A percentile compares a stretch with the other conserved stretches of the same genome.
These are phyloP conservation scores for Sporothrix humicola DNA, from an alignment of 2,329 filamentous ascomycete genomes.

Conservation along the genomic window DNA sequence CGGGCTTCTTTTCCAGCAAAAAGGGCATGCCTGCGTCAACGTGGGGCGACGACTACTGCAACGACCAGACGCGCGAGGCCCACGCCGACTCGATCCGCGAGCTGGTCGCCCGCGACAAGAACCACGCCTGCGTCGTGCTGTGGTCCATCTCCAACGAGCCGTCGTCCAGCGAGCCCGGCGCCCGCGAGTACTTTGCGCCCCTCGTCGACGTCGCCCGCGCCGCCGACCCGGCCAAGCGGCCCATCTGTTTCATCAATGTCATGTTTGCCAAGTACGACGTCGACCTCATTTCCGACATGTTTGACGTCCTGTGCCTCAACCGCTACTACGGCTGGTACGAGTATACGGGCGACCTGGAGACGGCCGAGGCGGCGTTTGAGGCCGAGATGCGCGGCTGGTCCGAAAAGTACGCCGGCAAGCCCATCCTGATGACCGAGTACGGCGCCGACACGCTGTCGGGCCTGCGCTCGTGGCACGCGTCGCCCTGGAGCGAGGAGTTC, in stretches of 20 bases:
- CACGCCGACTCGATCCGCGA: neutral
- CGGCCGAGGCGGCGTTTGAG: neutral
- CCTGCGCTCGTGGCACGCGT: neutral
- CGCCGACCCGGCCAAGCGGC: slow-evolving; percentile 4
- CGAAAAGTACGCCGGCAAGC: slow-evolving; percentile 2
- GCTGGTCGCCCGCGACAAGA: slow-evolving; percentile 16
- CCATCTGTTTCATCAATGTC: slow-evolving; percentile 6
- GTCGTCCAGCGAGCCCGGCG: neutral
- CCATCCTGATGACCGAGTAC: slow-evolving; percentile 14
- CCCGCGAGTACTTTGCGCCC: slow-evolving; percentile 18
- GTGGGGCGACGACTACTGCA: neutral
- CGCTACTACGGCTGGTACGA: slow-evolving; percentile 21
- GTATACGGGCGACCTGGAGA: neutral
- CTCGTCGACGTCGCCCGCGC: neutral
- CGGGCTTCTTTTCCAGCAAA: neutral
- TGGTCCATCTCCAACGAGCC: slow-evolving; percentile 16
- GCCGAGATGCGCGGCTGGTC: neutral
- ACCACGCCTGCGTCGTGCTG: slow-evolving; percentile 17
- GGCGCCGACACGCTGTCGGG: slow-evolving; percentile 6
- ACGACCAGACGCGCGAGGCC: slow-evolving; percentile 4
- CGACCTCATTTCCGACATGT: neutral
- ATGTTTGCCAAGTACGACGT: slow-evolving; percentile 9
- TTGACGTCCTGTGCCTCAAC: slow-evolving; percentile 16
- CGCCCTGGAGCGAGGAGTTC: slow-evolving; percentile 13
- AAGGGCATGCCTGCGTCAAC: neutral